A percentile compares a stretch with the other conserved stretches of the same genome.
Evolutionary conservation across 352 stramenopile species (phyloP).

Genomic region (Globisporangium paddicum): DNA sequence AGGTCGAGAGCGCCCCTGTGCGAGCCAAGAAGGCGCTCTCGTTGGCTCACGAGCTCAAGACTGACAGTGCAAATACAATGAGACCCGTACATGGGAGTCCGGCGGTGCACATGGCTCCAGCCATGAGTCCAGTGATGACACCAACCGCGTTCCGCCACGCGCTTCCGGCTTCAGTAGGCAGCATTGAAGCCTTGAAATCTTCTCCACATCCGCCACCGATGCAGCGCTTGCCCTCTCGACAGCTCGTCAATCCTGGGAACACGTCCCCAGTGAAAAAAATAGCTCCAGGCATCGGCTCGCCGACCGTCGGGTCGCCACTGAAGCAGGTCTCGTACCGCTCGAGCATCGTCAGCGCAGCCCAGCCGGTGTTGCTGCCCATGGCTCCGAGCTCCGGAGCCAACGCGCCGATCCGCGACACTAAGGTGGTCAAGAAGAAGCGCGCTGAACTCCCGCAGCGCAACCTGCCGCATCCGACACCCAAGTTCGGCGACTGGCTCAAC

Average conservation of each 20-base stretch:
- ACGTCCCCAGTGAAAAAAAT: slow-evolving; percentile 39
- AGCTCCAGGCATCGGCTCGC: slow-evolving; percentile 6
- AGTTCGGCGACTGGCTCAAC: slow-evolving; percentile 83
- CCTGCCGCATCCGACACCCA: slow-evolving; percentile 66
- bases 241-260: slow-evolving; percentile 12
- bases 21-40: slow-evolving; percentile 8
- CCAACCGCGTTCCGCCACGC: slow-evolving; percentile 4
- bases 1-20: neutral
- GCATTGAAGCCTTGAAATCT: neutral
- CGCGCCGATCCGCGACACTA: slow-evolving; percentile 62
- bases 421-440: slow-evolving; percentile 80
- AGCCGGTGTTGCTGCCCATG: slow-evolving; percentile 36
- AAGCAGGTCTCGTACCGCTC: slow-evolving; percentile 51
- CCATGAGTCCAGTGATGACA: slow-evolving; percentile 1
- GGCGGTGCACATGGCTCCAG: neutral
- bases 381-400: slow-evolving; percentile 12
- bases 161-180: no score
- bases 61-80: neutral
- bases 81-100: neutral
- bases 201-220: slow-evolving; percentile 18
- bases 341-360: slow-evolving; percentile 35
- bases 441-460: slow-evolving; percentile 71
- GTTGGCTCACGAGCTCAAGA: neutral
- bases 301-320: slow-evolving; percentile 13
- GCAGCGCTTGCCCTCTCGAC: slow-evolving; percentile 18